Evolutionary conservation across 331 rosid species (phyloP), one percentile per base, ranked within the genome.

Genomic region (Cydonia oblonga): DNA sequence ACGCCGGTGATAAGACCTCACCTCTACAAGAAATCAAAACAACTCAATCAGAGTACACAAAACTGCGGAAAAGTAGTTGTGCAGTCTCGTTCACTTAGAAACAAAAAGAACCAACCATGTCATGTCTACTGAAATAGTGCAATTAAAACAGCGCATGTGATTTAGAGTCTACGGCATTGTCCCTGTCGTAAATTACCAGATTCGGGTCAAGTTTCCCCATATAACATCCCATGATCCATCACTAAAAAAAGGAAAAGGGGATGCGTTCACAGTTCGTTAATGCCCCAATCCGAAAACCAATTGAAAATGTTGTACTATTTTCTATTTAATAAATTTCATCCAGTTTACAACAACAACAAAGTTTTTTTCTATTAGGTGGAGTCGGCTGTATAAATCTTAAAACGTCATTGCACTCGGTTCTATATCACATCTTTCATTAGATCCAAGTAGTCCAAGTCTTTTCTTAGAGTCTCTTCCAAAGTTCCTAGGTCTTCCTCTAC

Each of bases 1-100:
- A 18, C 80, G 73, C 30, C 92, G 79, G 12, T 95, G 97, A 74
- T 87, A 93, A 57, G 98, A 83, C 83, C 81, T 86, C 20, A 77
- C 90, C 98, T 93, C 87, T 76, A 80, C 30, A 65, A 2, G 62
- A 56, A 69, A 76, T 23, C n/a, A 64, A 53, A 85, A 35, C 28
- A 23, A 42, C 7, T 19, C 54, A 49, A 16, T 18, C 54, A 49
- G 54, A 49, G 16, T 16, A 18, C 54, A 15, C 53, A 46, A 5
- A 6, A 15, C n/a, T 6, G n/a, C 3, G 7, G 8, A 16, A 2
- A 46, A 46, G 53, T 5, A 46, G 9, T 15, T 16, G 9, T 46
- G 53, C n/a, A 2, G n/a, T 6, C 7, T 46, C 0, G 1, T 2
- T 18, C 53, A 2, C 18, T 46, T 16, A 46, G 2, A 6, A 6